Percentiles rank a stretch among this genome's conserved stretches.
Conservation (phyloP, 2,329 filamentous ascomycete species). For the Venturia effusa region DNA sequence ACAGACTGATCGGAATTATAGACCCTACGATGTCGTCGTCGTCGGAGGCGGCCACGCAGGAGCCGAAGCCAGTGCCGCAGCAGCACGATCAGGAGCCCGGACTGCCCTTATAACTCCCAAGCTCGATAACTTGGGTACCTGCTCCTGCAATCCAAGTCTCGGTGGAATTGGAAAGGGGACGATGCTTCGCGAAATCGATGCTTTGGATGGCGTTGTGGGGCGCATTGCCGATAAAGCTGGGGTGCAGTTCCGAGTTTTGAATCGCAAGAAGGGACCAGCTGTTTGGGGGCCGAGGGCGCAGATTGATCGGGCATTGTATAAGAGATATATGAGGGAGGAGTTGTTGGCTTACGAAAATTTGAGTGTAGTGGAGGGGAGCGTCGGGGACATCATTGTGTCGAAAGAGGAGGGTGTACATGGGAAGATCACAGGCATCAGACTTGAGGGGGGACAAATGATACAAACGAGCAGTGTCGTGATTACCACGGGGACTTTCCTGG, state of each 20-base stretch:
- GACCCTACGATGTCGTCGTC: slow-evolving; percentile 82
- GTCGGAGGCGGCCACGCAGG: slow-evolving; percentile 95
- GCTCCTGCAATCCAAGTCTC: slow-evolving; percentile 94
- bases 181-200: slow-evolving; percentile 90
- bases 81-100: slow-evolving; percentile 76
- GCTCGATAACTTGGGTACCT: slow-evolving; percentile 79
- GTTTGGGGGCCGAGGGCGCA: slow-evolving; percentile 96
- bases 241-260: slow-evolving; percentile 86
- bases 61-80: slow-evolving; percentile 83
- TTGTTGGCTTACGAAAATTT: slow-evolving; percentile 67
- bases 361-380: slow-evolving; percentile 72
- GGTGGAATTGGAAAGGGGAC: slow-evolving; percentile 98
- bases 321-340: slow-evolving; percentile 82
- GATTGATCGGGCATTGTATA: slow-evolving; percentile 85
- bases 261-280: slow-evolving; percentile 80
- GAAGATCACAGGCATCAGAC: slow-evolving; percentile 70
- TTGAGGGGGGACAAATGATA: slow-evolving; percentile 81
- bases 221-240: slow-evolving; percentile 87
- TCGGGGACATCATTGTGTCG: slow-evolving; percentile 79
- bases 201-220: slow-evolving; percentile 79
- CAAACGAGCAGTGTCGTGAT: slow-evolving; percentile 76
- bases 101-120: slow-evolving; percentile 87
- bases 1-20: slow-evolving; percentile 22
- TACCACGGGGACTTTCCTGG: slow-evolving; percentile 90
- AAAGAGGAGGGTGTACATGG: slow-evolving; percentile 47